These are phyloP conservation scores for Penicillium canescens DNA, from an alignment of 495 filamentous ascomycete genomes.

Conservation along the genomic window DNA sequence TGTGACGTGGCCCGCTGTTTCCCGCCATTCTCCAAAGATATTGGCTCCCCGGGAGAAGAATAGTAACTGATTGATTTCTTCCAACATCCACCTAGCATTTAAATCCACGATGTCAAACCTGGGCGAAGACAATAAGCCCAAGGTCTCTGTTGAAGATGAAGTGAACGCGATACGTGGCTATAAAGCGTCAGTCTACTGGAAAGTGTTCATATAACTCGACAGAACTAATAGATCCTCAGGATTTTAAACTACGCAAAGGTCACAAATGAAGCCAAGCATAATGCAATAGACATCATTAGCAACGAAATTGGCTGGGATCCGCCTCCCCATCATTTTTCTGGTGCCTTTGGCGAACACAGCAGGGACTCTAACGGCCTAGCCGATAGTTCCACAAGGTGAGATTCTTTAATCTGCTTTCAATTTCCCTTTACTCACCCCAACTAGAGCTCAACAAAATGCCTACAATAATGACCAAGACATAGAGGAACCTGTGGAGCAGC, in stretches of 20 bases:
- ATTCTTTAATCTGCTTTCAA: neutral
- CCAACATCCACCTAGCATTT: neutral
- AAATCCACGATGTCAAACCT: conserved; percentile 13
- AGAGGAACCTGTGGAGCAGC: too few species aligned
- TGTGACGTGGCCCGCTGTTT: neutral
- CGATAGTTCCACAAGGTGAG: conserved; percentile 21
- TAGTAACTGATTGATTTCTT: too few species aligned
- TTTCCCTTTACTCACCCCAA: too few species aligned
- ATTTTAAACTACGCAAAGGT: conserved; percentile 43
- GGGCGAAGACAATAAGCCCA: conserved; percentile 15
- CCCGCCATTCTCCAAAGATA: too few species aligned
- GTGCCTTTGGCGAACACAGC: conserved; percentile 1
- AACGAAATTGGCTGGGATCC: conserved; percentile 23
- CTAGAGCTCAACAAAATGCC: neutral
- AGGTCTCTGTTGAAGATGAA: conserved; percentile 20
- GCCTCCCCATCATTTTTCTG: conserved; percentile 15
- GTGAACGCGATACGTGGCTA: conserved; percentile 27
- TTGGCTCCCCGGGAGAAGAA: too few species aligned
- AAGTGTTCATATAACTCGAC: too few species aligned
- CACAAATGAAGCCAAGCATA: conserved; percentile 41
- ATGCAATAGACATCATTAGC: conserved; percentile 40
- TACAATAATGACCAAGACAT: too few species aligned
- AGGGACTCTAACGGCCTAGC: conserved; percentile 12
- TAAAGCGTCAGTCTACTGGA: conserved; percentile 17
- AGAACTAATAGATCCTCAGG: conserved; percentile 11